A percentile compares a stretch with the other conserved stretches of the same genome.
Evolutionary conservation across 345 rosid genomes (phyloP).

Genomic region (Citrus trifoliata): DNA sequence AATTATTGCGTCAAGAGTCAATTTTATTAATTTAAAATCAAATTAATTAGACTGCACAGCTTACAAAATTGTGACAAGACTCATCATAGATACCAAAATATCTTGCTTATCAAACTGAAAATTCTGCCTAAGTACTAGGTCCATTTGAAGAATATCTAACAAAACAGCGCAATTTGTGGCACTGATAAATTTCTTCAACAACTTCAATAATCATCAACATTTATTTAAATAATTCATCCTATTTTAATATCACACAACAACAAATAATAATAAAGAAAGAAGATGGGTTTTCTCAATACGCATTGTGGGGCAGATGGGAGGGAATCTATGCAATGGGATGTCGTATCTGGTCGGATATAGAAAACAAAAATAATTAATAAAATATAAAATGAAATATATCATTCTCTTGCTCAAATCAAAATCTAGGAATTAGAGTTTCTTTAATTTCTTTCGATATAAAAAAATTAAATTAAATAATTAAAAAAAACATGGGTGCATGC

Average conservation of each 20-base stretch:
- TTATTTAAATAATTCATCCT: not conserved
- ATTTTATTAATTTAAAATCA: no score
- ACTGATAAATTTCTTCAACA: not conserved
- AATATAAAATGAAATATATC: not conserved
- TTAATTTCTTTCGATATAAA: not conserved
- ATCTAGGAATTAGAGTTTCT: conserved; percentile 19
- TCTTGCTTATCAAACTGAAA: not conserved
- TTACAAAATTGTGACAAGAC: no score
- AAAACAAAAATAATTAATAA: not conserved
- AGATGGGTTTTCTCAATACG: conserved; percentile 8
- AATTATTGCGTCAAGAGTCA: no score
- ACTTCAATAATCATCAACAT: not conserved
- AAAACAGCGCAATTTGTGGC: conserved; percentile 11
- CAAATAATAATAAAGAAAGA: conserved; percentile 2
- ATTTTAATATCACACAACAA: no score
- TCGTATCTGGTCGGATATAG: conserved; percentile 29
- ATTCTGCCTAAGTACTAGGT: not conserved
- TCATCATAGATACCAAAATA: no score
- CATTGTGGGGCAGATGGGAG: not conserved
- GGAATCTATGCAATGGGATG: conserved; percentile 26
- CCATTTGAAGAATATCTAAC: not conserved
- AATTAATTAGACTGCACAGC: not conserved
- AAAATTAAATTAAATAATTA: not conserved
- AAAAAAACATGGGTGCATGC: not conserved
- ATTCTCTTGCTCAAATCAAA: conserved; percentile 1